Base-by-base conservation (phyloP, 306 rosid species). In the Corylus heterophylla region DNA sequence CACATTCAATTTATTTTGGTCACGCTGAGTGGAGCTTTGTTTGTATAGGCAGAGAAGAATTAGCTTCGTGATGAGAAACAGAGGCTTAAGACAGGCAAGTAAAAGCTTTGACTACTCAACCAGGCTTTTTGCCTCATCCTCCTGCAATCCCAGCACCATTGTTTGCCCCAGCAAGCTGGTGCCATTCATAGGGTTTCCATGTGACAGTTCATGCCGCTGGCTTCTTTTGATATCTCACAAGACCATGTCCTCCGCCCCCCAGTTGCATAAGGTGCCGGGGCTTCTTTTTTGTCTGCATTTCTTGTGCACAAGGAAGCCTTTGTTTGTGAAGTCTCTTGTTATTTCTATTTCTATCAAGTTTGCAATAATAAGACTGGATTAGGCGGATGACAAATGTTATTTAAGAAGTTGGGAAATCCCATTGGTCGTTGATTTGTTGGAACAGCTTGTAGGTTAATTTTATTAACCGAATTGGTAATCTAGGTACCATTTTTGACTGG, bases 211-310 rank as follows among this genome's bases (percentile, higher is more conserved):
- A 88, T 93, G 96, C 86, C 96, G 12, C 96, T 90, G 17, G 85
- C 97, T 47, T 81, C 92, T 8, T 74, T 95, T 73, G 98, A 95
- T 73, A 93, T 96, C 49, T 95, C 99, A 37, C 89, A 83, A 75
- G 99, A 95, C 84, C 98, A 95, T 74, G 87, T 91, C 49, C 98
- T 91, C 55, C 98, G 92, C 52, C 94, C 99, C 20, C 99, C 99
- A 4, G 98, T 93, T 71, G 98, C 98, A 37, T 95, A 82, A 90
- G 67, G 83, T 56, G 64, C 73, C 51, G 2, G 69, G 80, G 45
- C n/a, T 74, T 8, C 55, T 67, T 55, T 71, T 17, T 12, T 58
- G 7, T 55, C 58, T 35, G 12, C 37, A 67, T 48, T 49, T 56
- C 12, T 50, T 37, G 59, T 44, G 76, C 69, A 39, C 14, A 58